These are phyloP conservation scores for Trichoderma atrobrunneum DNA, from an alignment of 2,329 filamentous ascomycete genomes.

Conservation along the genomic window DNA sequence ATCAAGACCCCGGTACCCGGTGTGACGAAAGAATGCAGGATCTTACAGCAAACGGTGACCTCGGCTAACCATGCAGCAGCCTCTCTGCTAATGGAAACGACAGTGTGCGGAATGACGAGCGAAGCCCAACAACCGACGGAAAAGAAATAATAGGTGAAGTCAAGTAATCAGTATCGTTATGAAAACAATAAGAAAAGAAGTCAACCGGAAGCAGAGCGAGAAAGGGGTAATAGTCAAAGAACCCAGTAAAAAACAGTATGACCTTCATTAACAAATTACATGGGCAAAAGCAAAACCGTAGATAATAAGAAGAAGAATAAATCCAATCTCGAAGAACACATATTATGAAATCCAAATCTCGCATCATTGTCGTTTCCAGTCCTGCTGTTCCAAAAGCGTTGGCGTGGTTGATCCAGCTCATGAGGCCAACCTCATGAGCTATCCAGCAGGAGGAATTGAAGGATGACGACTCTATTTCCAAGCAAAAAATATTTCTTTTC, in stretches of 20 bases:
- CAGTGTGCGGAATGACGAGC: not conserved
- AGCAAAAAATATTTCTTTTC: not conserved
- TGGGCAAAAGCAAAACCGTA: not conserved
- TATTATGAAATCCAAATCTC: not conserved
- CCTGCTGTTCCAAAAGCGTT: not conserved
- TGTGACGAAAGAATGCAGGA: not conserved
- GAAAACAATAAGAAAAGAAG: not conserved
- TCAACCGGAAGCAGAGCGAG: not conserved
- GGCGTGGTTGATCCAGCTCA: not conserved
- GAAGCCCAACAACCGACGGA: not conserved
- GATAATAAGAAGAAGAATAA: not conserved
- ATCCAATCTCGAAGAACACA: not conserved
- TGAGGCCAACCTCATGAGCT: not conserved
- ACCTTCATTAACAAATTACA: not conserved
- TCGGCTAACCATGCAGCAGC: not conserved
- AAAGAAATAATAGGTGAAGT: not conserved
- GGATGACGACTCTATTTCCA: constrained; percentile 1
- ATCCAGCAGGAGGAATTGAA: not conserved
- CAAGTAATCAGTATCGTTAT: not conserved
- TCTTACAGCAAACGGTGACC: not conserved
- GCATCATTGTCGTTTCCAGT: not conserved
- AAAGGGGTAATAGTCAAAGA: not conserved
- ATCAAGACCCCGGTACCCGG: not conserved
- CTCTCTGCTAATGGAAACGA: not conserved
- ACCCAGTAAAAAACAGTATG: not conserved